phyloP scores from a whole-genome alignment of 164 flowering plant genomes.

The Tetrastigma voinierianum region DNA sequence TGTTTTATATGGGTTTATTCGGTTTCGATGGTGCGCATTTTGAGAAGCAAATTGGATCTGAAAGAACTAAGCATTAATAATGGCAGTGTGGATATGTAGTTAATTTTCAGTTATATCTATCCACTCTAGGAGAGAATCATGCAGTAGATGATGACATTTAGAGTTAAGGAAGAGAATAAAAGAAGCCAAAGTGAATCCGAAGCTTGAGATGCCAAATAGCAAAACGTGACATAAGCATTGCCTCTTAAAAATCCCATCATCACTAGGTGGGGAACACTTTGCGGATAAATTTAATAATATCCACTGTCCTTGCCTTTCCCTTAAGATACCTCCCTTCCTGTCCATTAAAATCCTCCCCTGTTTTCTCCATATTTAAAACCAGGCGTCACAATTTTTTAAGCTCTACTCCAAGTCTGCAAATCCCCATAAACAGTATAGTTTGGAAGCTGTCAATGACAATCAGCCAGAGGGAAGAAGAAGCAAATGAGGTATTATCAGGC shows the following conservation, averaged over 20 bases:
- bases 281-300: constrained; percentile 19
- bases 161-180: too few relatives aligned
- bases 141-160: too few relatives aligned
- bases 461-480: constrained; percentile 23
- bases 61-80: too few relatives aligned
- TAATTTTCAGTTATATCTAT: too few relatives aligned
- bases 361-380: constrained; percentile 23
- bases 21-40: too few relatives aligned
- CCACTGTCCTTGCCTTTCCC: constrained; percentile 17
- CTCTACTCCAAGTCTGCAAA: constrained; percentile 1
- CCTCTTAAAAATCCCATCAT: constrained; percentile 29
- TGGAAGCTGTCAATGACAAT: constrained; percentile 14
- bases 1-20: too few relatives aligned
- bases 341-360: constrained; percentile 20
- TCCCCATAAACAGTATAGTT: not conserved
- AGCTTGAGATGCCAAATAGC: constrained; percentile 36
- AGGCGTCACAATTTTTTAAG: constrained; percentile 13
- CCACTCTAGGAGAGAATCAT: too few relatives aligned
- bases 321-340: constrained; percentile 17
- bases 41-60: too few relatives aligned
- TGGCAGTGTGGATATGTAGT: too few relatives aligned
- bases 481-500: constrained; percentile 5
- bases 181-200: constrained; percentile 16
- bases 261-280: constrained; percentile 26
- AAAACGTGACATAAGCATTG: constrained; percentile 42